Conservation (phyloP, 2,329 filamentous ascomycete genomes). For the Hirsutella minnesotensis region DNA sequence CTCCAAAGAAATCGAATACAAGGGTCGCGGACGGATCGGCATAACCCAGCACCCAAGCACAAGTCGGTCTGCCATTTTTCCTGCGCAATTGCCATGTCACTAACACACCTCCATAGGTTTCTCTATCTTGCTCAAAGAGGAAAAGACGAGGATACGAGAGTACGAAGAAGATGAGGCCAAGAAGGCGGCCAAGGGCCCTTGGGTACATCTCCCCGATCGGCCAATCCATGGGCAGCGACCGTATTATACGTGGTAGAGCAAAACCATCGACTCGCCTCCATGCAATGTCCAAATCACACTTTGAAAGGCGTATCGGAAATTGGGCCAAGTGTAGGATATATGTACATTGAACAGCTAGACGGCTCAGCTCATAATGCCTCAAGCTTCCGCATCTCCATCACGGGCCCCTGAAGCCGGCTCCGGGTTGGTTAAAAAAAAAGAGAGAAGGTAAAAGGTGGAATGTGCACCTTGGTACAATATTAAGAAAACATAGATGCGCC, state of each 20-base stretch:
- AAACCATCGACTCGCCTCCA: neutral
- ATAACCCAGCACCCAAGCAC: constrained; percentile 61
- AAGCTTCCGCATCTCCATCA: neutral
- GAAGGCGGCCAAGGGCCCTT: constrained; percentile 63
- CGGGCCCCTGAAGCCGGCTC: neutral
- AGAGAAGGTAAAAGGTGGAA: neutral
- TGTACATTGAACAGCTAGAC: constrained; percentile 21
- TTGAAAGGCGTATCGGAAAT: neutral
- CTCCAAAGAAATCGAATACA: constrained; percentile 48
- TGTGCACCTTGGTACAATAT: neutral
- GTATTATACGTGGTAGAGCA: constrained; percentile 74
- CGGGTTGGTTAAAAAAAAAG: neutral
- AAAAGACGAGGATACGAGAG: constrained; percentile 75
- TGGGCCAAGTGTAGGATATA: constrained; percentile 10
- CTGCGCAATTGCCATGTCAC: neutral
- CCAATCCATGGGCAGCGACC: constrained; percentile 75
- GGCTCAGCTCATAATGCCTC: constrained; percentile 9
- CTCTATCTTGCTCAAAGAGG: constrained; percentile 79
- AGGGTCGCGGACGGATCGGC: constrained; percentile 63
- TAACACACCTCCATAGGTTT: constrained; percentile 42
- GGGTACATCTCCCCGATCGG: constrained; percentile 80
- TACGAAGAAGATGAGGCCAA: constrained; percentile 68
- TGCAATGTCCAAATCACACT: neutral
- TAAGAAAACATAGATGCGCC: neutral
- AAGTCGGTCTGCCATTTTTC: constrained; percentile 39